Base-by-base conservation (phyloP, 1,139 yeast species). In the Suhomyces ambrosiae region DNA sequence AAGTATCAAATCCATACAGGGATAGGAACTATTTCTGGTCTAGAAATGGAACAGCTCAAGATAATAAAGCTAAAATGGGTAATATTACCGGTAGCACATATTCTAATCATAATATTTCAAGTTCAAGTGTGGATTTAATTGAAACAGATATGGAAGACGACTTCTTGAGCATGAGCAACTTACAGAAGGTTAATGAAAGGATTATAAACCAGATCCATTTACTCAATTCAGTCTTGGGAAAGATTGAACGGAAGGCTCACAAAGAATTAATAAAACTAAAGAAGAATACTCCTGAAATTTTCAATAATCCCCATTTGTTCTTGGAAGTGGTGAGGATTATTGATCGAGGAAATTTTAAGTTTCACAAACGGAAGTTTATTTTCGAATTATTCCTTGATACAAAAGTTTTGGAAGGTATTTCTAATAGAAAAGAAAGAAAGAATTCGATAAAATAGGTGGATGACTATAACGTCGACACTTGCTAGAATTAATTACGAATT, bases 201-300 rank as follows among this genome's bases (percentile, higher is more conserved):
- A 54, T 70, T n/a, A 68, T 77, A 19, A 71, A 68, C 36, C 66
- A 86, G 14, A 62, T 84, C 22, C 70, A 73, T 27, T 70, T 79
- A 14, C 69, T 86, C 33, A 77, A 85, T 34, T 79, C 85, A 22
- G 73, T 86, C 33, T 71, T 84, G 41, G 79, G 80, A 41, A 83
- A 79, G 45, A 76, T 84, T 25, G 80, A 88, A 34, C 76, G 81
- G 34, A 78, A 79, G 35, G 86, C 95, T 0, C 75, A 79, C 25
- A 76, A 76, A 44, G 82, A 79, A 38, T 70, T 89, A 39, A 75
- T 74, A 8, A 72, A 71, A 32, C 54, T 87, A 41, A 80, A 83
- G 46, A 63, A 69, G 21, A 66, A 63, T 33, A 65, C 74, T 40
- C 81, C 85, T 1, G 71, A 69, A 21, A 57, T 78, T 13, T 88